These are phyloP conservation scores for Pichia scutulata DNA, from an alignment of 805 yeast species.

Conservation along the genomic window DNA sequence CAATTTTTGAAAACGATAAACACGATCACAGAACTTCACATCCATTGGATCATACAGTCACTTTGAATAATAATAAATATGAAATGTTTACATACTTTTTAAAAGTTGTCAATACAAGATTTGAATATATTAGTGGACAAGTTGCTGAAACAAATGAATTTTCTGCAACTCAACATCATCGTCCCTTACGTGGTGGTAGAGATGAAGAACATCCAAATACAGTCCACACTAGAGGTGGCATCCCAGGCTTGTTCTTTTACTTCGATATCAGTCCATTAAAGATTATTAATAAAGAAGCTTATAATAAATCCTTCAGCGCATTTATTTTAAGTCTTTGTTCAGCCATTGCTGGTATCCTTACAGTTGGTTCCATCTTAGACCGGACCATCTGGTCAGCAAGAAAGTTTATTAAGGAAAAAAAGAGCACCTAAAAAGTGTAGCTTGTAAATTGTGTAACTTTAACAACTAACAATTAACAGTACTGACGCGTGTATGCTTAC, in stretches of 20 bases:
- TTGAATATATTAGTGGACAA: constrained; percentile 52
- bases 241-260: constrained; percentile 80
- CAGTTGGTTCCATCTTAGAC: constrained; percentile 86
- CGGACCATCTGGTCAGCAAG: constrained; percentile 86
- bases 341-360: constrained; percentile 87
- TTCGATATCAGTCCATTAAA: constrained; percentile 92
- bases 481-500: background rate
- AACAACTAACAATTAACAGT: background rate
- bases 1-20: constrained; percentile 9
- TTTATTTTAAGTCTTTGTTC: constrained; percentile 78
- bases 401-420: constrained; percentile 61
- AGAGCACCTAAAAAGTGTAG: constrained; percentile 32
- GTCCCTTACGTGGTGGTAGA: constrained; percentile 79
- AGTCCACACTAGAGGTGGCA: constrained; percentile 72
- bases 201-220: constrained; percentile 91
- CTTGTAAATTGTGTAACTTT: background rate
- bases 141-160: constrained; percentile 79
- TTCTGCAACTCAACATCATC: constrained; percentile 78
- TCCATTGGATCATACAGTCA: constrained; percentile 56
- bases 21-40: constrained; percentile 39
- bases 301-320: constrained; percentile 71
- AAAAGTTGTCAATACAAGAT: constrained; percentile 86
- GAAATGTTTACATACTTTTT: constrained; percentile 71
- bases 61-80: constrained; percentile 39
- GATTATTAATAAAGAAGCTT: constrained; percentile 75